Base-by-base conservation (phyloP, 176 grass and related monocot genomes). In the Tillandsia fasciculata region DNA sequence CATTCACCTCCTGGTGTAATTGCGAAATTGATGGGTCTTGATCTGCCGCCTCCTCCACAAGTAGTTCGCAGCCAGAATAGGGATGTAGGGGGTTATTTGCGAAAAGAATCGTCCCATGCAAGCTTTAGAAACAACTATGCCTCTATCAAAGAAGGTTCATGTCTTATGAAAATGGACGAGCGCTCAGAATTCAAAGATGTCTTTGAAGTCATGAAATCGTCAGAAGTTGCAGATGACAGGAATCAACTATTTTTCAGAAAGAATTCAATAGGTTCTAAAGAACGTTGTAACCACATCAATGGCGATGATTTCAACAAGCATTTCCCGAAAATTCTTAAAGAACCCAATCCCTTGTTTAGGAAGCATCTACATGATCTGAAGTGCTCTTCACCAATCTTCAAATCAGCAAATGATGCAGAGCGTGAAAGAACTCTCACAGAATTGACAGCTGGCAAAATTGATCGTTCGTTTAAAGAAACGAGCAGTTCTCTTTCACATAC, bases 21-120 rank as follows among this genome's bases (percentile, higher is more conserved):
- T 51, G 89, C 89, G 75, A 92, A 88, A 69, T 75, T 92, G 9
- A 88, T 92, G 89, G 85, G 82, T 65, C 79, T 92, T 64, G 82
- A 92, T 59, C 79, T 82, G 26, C 27, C 85, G 27, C 85, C 84
- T 54, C 82, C 79, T 74, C 33, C 68, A 65, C 73, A 23, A 63
- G 14, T 53, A 69, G 42, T 59, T 33, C 53, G 53, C 27, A 85
- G 67, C 52, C 66, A 71, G 48, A 42, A 67, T 26, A 66, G 26
- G 20, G 26, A n/a, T 33, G 27, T 5, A 14, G n/a, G 0, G 50
- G 33, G 26, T 48, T 56, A 2, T 26, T 42, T 24, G n/a, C 51
- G 12, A 27, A 53, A 76, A 47, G 1, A 14, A 59, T 67, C 65
- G 27, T 2, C 33, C 15, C 22, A 9, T 69, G 11, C 28, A 59